A percentile compares a stretch with the other conserved stretches of the same genome.
Conservation (phyloP, 495 filamentous ascomycete species). For the Daldinia caldariorum region DNA sequence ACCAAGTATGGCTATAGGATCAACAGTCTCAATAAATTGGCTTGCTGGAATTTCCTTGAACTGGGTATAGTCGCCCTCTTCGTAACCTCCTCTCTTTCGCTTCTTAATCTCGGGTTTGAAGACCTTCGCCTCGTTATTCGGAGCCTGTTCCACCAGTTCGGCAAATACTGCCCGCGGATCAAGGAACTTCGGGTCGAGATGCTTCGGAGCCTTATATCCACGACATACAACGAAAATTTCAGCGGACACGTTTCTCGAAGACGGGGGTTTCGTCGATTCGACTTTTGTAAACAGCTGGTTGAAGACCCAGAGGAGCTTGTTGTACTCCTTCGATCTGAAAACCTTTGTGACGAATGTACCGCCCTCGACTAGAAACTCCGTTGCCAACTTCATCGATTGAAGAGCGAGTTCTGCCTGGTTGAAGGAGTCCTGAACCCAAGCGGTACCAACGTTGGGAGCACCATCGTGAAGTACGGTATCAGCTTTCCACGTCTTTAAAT, state of each 20-base stretch:
- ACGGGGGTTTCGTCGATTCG: conserved; percentile 96
- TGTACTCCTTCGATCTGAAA: conserved; percentile 98
- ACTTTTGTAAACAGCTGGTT: conserved; percentile 95
- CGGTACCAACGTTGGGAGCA: conserved; percentile 96
- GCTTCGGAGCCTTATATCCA: conserved; percentile 88
- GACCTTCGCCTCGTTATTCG: conserved; percentile 97
- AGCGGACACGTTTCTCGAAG: conserved; percentile 92
- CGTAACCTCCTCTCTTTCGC: conserved; percentile 95
- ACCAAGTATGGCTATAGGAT: conserved; percentile 96
- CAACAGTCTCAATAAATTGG: conserved; percentile 93
- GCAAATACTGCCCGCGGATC: conserved; percentile 93
- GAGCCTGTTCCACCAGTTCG: conserved; percentile 85
- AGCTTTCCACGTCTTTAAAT: conserved; percentile 97
- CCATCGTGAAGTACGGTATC: conserved; percentile 98
- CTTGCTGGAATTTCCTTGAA: conserved; percentile 87
- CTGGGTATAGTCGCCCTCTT: conserved; percentile 93
- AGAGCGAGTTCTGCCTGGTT: conserved; percentile 95
- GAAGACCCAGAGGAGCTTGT: conserved; percentile 95
- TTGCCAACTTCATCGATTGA: conserved; percentile 90
- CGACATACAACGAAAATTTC: conserved; percentile 98
- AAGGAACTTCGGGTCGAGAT: conserved; percentile 90
- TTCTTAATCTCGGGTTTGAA: conserved; percentile 98
- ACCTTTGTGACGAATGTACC: conserved; percentile 98
- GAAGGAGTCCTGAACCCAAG: conserved; percentile 98
- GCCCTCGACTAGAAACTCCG: conserved; percentile 89